Evolutionary conservation across 306 rosid genomes (phyloP).

Genomic region (Quercus bicolor): DNA sequence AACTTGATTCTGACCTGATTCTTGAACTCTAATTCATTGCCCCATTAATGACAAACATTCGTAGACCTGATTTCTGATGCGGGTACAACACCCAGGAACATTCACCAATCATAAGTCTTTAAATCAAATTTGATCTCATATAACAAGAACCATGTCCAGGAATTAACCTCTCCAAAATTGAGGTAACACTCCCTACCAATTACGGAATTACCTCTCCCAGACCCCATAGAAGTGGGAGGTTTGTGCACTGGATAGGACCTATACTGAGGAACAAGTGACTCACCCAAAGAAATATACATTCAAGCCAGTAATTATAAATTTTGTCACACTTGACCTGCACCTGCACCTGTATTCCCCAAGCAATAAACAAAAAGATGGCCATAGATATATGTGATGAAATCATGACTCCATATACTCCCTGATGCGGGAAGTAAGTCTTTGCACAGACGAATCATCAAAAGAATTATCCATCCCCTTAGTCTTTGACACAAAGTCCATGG

Average conservation of each 20-base stretch:
- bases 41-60: not conserved
- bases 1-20: not conserved
- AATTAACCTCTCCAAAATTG: too few species aligned
- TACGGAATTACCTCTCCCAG: too few species aligned
- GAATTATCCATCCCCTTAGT: slow-evolving; percentile 57
- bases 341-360: slow-evolving; percentile 15
- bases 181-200: too few species aligned
- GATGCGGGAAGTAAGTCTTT: slow-evolving; percentile 64
- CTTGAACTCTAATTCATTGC: not conserved
- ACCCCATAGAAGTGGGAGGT: too few species aligned
- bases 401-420: slow-evolving; percentile 37
- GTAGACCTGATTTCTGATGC: not conserved
- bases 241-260: not conserved
- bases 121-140: not conserved
- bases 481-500: slow-evolving; percentile 63
- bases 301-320: not conserved
- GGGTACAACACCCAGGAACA: too few species aligned
- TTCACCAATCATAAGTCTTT: not conserved
- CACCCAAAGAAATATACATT: not conserved
- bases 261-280: slow-evolving; percentile 15
- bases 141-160: not conserved
- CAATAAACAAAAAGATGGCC: slow-evolving; percentile 7
- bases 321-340: slow-evolving; percentile 8
- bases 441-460: slow-evolving; percentile 46
- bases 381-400: slow-evolving; percentile 16